These are phyloP conservation scores for Alternaria gaisen DNA, from an alignment of 2,329 filamentous ascomycete genomes.

Conservation along the genomic window DNA sequence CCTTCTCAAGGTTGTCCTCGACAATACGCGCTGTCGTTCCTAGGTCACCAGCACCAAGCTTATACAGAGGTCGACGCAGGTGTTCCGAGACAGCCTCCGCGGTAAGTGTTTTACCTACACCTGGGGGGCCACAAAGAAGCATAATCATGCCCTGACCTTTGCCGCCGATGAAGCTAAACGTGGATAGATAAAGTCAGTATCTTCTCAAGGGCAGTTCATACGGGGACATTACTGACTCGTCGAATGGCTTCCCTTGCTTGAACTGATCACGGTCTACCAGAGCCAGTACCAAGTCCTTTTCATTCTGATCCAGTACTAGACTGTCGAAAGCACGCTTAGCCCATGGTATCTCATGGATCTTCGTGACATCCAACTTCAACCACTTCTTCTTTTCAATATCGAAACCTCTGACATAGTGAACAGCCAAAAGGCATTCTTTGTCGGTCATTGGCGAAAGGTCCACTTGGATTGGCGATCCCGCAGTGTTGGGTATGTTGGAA, in stretches of 20 bases:
- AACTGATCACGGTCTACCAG: constrained; percentile 55
- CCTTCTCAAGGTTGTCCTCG: constrained; percentile 21
- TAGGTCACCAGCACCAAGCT: constrained; percentile 19
- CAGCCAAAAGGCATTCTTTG: constrained; percentile 22
- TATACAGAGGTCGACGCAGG: constrained; percentile 15
- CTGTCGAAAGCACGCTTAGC: constrained; percentile 58
- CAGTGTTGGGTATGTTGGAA: neutral
- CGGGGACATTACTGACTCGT: constrained; percentile 55
- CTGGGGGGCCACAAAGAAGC: constrained; percentile 4
- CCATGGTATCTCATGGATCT: constrained; percentile 57
- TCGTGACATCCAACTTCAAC: constrained; percentile 20
- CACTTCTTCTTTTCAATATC: constrained; percentile 32
- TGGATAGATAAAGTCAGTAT: constrained; percentile 18
- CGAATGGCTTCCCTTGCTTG: constrained; percentile 35
- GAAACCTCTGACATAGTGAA: constrained; percentile 21
- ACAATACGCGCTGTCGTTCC: constrained; percentile 22
- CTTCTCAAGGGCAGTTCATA: constrained; percentile 38
- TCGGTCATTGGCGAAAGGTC: constrained; percentile 23
- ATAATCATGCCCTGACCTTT: constrained; percentile 6
- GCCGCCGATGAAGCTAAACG: constrained; percentile 1
- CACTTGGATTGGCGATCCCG: constrained; percentile 6
- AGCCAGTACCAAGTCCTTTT: constrained; percentile 60
- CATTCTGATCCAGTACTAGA: constrained; percentile 57
- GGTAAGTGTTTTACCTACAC: constrained; percentile 7
- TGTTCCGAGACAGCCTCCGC: constrained; percentile 11